Evolutionary conservation across 139 green algal species (phyloP).

Genomic region (Haematococcus sp.): DNA sequence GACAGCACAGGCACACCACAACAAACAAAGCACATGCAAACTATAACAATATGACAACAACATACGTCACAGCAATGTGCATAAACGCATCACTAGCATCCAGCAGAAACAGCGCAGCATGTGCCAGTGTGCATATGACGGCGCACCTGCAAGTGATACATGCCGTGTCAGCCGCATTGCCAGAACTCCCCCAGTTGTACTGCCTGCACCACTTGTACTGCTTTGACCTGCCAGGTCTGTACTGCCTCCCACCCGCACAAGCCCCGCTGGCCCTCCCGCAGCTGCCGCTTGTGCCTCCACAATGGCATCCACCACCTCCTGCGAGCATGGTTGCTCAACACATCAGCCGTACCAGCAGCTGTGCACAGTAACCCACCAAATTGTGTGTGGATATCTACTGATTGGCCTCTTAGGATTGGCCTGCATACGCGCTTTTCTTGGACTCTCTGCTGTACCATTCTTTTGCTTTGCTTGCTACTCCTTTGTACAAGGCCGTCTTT

Average conservation of each 20-base stretch:
- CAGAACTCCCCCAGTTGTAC: neutral
- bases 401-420: no score
- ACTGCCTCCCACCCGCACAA: constrained; percentile 38
- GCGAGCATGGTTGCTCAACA: constrained; percentile 2
- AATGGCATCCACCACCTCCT: constrained; percentile 66
- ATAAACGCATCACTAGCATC: neutral
- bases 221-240: neutral
- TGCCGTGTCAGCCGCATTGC: constrained; percentile 37
- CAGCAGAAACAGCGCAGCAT: constrained; percentile 3
- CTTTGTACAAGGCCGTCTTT: no score
- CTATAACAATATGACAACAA: no score
- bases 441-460: no score
- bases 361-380: no score
- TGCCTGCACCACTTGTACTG: neutral
- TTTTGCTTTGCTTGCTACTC: no score
- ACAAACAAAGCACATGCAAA: no score
- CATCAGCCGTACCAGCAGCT: no score
- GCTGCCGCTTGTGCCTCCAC: constrained; percentile 58
- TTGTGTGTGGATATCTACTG: no score
- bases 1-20: no score
- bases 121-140: no score
- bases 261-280: constrained; percentile 33
- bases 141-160: constrained; percentile 39
- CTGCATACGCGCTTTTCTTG: no score
- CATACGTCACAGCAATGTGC: neutral